These are phyloP conservation scores for Pyrenochaeta sp. DNA, from an alignment of 2,329 filamentous ascomycete species.

Conservation along the genomic window DNA sequence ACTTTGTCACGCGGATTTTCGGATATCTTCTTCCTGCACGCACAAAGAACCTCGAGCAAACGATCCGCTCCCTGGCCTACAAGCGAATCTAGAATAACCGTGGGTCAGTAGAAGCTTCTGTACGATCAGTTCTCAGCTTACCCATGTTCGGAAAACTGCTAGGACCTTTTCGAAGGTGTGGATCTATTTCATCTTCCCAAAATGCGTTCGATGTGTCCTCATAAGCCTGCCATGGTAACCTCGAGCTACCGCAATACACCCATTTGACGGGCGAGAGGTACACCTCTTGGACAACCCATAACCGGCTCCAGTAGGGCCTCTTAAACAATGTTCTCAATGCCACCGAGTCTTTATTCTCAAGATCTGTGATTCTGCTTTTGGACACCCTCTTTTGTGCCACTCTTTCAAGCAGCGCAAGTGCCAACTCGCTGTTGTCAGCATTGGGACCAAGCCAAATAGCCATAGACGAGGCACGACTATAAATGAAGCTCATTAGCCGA, in stretches of 20 bases:
- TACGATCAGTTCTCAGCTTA: too few species aligned
- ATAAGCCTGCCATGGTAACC: slow-evolving; percentile 45
- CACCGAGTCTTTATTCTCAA: slow-evolving; percentile 26
- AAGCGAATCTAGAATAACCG: too few species aligned
- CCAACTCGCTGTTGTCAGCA: slow-evolving; percentile 32
- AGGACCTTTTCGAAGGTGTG: slow-evolving; percentile 23
- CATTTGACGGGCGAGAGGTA: slow-evolving; percentile 43
- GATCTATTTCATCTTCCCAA: slow-evolving; percentile 19
- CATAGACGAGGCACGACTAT: slow-evolving; percentile 18
- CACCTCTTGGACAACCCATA: slow-evolving; percentile 57
- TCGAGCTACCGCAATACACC: slow-evolving; percentile 49
- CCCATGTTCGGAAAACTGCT: slow-evolving; percentile 18
- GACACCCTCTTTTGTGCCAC: slow-evolving; percentile 33
- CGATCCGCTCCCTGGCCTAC: slow-evolving; percentile 16
- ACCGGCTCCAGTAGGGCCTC: slow-evolving; percentile 47
- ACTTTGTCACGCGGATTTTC: slow-evolving; percentile 48
- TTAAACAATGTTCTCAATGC: slow-evolving; percentile 44
- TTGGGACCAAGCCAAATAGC: slow-evolving; percentile 39
- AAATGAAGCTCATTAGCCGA: slow-evolving; percentile 28
- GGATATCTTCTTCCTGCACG: slow-evolving; percentile 34
- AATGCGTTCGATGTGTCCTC: slow-evolving; percentile 23
- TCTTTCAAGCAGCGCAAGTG: slow-evolving; percentile 39
- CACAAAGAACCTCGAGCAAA: slow-evolving; percentile 32
- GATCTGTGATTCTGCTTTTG: slow-evolving; percentile 32
- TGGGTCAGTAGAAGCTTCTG: too few species aligned